Percentiles rank a stretch among this genome's conserved stretches.
These are phyloP conservation scores for Warburgia ugandensis DNA, from an alignment of 164 flowering plant genomes.

Conservation along the genomic window DNA sequence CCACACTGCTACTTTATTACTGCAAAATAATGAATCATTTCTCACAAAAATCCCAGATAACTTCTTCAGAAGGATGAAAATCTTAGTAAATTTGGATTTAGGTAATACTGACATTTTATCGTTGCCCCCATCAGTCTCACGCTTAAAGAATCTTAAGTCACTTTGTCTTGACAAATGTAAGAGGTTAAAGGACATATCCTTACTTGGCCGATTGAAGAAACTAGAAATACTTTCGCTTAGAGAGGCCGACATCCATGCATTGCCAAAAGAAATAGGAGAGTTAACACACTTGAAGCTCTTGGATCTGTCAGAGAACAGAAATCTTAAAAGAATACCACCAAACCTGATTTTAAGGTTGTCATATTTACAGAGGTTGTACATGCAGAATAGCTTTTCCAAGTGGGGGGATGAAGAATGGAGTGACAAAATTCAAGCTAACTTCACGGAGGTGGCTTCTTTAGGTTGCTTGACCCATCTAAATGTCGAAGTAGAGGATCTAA, in stretches of 20 bases:
- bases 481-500: background rate
- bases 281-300: constrained; percentile 2
- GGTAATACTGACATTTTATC: background rate
- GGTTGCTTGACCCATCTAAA: background rate
- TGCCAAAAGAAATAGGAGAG: constrained; percentile 3
- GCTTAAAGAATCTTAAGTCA: constrained; percentile 5
- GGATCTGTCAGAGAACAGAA: background rate
- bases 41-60: background rate
- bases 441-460: constrained; percentile 5
- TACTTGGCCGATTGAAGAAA: constrained; percentile 2
- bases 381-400: constrained; percentile 1
- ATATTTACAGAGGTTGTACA: constrained; percentile 4
- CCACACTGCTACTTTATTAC: constrained; percentile 1
- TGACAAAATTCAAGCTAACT: background rate
- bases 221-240: constrained; percentile 2
- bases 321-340: background rate
- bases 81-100: constrained; percentile 7
- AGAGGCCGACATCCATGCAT: background rate
- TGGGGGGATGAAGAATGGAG: constrained; percentile 1
- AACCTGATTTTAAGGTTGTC: constrained; percentile 6
- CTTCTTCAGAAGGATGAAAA: constrained; percentile 11
- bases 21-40: background rate
- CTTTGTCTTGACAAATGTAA: constrained; percentile 3
- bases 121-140: constrained; percentile 4
- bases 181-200: background rate